These are phyloP conservation scores for Fusarium agapanthi DNA, from an alignment of 2,329 filamentous ascomycete genomes.

Conservation along the genomic window DNA sequence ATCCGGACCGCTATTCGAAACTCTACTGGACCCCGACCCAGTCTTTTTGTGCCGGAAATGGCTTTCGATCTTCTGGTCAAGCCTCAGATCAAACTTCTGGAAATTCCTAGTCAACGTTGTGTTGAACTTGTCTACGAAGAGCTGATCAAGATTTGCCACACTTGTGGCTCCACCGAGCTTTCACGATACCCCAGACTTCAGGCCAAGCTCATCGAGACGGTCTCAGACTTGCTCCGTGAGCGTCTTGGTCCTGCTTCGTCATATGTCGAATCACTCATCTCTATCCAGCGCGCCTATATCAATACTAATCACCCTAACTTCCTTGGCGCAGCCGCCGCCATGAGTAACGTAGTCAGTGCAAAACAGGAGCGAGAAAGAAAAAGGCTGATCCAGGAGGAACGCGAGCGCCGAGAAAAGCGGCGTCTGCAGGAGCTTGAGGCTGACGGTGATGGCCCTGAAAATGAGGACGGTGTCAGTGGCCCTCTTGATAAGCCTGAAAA, in stretches of 20 bases:
- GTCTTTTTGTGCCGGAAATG: slow-evolving; percentile 95
- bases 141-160: slow-evolving; percentile 99
- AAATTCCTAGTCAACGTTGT: slow-evolving; percentile 93
- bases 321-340: slow-evolving; percentile 92
- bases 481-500: slow-evolving; percentile 61
- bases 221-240: slow-evolving; percentile 93
- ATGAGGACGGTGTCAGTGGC: slow-evolving; percentile 57
- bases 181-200: slow-evolving; percentile 91
- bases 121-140: slow-evolving; percentile 99
- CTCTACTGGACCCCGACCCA: slow-evolving; percentile 93
- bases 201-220: slow-evolving; percentile 96
- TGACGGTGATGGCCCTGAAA: slow-evolving; percentile 77
- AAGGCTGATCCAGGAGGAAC: slow-evolving; percentile 80
- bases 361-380: slow-evolving; percentile 95
- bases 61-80: slow-evolving; percentile 98
- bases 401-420: slow-evolving; percentile 83
- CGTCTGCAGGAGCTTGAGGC: slow-evolving; percentile 83
- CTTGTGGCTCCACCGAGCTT: slow-evolving; percentile 93
- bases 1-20: slow-evolving; percentile 98
- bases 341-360: slow-evolving; percentile 94
- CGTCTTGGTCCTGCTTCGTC: slow-evolving; percentile 86
- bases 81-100: slow-evolving; percentile 96
- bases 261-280: slow-evolving; percentile 96
- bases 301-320: slow-evolving; percentile 99
- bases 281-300: slow-evolving; percentile 97